Evolutionary conservation across 352 stramenopile genomes (phyloP).

Genomic region (Pythium sukuiense): DNA sequence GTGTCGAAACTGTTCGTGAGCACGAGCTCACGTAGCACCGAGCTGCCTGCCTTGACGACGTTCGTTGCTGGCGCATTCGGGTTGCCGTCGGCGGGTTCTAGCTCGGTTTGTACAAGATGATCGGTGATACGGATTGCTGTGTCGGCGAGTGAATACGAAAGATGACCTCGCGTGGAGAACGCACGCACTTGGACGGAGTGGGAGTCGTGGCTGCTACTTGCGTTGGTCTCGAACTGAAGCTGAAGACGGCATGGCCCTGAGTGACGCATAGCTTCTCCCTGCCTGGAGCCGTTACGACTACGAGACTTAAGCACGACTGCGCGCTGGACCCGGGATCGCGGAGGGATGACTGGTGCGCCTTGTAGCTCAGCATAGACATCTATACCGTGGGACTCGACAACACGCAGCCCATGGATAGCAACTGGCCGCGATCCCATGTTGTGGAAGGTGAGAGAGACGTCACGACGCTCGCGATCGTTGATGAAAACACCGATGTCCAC

Average conservation of each 20-base stretch:
- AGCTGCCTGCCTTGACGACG: neutral
- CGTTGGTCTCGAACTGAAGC: slow-evolving; percentile 44
- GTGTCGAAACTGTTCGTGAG: slow-evolving; percentile 29
- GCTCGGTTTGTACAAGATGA: neutral
- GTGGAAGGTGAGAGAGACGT: slow-evolving; percentile 22
- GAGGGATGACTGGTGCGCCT: slow-evolving; percentile 31
- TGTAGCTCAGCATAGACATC: slow-evolving; percentile 33
- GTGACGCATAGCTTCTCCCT: neutral
- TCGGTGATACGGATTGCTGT: neutral
- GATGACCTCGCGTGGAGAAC: slow-evolving; percentile 14
- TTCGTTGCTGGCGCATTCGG: neutral
- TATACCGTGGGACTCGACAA: slow-evolving; percentile 32
- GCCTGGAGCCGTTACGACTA: neutral
- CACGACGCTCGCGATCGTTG: slow-evolving; percentile 9
- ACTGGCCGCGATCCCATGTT: slow-evolving; percentile 45
- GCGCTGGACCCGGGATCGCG: slow-evolving; percentile 34
- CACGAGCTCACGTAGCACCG: neutral
- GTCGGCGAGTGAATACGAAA: slow-evolving; percentile 14
- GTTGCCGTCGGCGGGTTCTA: neutral
- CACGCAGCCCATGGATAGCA: slow-evolving; percentile 36
- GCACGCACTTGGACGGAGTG: slow-evolving; percentile 13
- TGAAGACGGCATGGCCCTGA: slow-evolving; percentile 18
- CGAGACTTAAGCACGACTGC: slow-evolving; percentile 34
- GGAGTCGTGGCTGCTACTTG: slow-evolving; percentile 4
- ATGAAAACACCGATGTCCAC: slow-evolving; percentile 23